Percentiles rank a stretch among this genome's conserved stretches.
Conservation (phyloP, 139 green algal genomes). For the Volvox reticuliferus region DNA sequence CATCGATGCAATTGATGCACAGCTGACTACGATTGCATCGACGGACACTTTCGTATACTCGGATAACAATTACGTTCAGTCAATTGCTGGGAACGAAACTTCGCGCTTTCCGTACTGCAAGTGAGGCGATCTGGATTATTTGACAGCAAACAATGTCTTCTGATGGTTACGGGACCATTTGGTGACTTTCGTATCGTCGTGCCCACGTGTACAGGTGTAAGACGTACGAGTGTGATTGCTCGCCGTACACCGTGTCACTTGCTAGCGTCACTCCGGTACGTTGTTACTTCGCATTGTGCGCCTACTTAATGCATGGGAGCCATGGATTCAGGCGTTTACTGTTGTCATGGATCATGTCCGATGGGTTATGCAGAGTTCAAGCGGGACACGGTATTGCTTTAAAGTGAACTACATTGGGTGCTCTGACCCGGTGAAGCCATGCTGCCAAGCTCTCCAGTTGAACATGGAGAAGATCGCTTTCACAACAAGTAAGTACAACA, state of each 20-base stretch:
- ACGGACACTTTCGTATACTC: background rate
- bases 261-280: background rate
- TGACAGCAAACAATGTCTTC: background rate
- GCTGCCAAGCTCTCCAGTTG: background rate
- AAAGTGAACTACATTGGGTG: background rate
- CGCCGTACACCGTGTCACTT: background rate
- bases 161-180: background rate
- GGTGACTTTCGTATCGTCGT: background rate
- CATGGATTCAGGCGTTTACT: background rate
- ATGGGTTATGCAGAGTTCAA: background rate
- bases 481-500: background rate
- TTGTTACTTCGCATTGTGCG: background rate
- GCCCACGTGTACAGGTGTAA: background rate
- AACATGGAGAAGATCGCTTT: slow-evolving; percentile 28
- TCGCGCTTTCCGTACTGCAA: slow-evolving; percentile 2
- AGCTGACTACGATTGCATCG: background rate
- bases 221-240: background rate
- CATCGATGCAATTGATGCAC: background rate
- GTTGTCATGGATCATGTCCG: background rate
- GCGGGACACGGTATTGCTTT: background rate
- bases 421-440: background rate
- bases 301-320: no score
- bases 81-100: background rate
- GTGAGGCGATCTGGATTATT: background rate
- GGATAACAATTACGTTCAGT: background rate